These are phyloP conservation scores for Balamuthia mandrillaris DNA, from an alignment of 208 protist genomes.

Conservation along the genomic window DNA sequence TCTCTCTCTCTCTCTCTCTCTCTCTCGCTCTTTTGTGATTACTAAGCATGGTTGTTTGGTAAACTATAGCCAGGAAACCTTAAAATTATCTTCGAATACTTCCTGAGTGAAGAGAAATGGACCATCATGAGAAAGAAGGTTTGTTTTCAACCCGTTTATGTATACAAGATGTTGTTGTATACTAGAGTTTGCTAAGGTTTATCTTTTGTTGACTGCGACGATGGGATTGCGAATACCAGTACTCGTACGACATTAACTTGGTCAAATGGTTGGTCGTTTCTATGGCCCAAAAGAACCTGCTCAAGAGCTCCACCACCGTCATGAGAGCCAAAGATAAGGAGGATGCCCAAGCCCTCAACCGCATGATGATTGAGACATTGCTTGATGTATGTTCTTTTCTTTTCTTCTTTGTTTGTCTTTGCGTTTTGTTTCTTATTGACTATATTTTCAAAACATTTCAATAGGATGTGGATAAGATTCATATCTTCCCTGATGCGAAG, in stretches of 20 bases:
- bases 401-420: neutral
- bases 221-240: neutral
- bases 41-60: too few species aligned
- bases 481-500: neutral
- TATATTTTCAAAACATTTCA: neutral
- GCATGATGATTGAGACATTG: conserved; percentile 3
- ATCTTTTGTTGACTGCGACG: too few species aligned
- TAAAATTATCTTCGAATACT: conserved; percentile 36
- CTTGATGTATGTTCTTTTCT: neutral
- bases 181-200: too few species aligned
- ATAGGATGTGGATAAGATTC: conserved; percentile 22
- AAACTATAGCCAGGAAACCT: conserved; percentile 14
- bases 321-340: neutral
- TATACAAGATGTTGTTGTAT: too few species aligned
- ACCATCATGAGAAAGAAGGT: neutral
- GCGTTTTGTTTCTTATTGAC: neutral
- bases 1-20: too few species aligned
- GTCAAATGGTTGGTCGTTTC: conserved; percentile 29
- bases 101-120: conserved; percentile 10
- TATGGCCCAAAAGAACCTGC: conserved; percentile 30
- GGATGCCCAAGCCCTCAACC: conserved; percentile 24
- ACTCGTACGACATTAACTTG: neutral
- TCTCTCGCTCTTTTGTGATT: neutral
- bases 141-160: neutral
- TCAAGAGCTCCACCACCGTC: neutral